A percentile compares a stretch with the other conserved stretches of the same genome.
Evolutionary conservation across 352 stramenopile genomes (phyloP).

Genomic region (Globisporangium camurandrum): DNA sequence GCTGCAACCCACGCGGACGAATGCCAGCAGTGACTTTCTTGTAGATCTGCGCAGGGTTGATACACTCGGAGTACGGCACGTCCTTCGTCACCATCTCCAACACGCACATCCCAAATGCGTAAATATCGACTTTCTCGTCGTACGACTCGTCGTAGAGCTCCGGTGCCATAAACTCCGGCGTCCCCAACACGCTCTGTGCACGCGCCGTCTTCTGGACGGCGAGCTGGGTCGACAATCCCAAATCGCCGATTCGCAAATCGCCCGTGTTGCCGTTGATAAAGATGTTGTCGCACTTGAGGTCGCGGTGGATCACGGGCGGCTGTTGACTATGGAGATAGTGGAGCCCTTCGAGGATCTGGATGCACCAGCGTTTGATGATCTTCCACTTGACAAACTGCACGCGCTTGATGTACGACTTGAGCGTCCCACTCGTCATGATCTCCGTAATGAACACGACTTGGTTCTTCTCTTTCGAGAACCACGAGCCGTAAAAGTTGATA

Average conservation of each 20-base stretch:
- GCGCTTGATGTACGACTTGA: slow-evolving; percentile 96
- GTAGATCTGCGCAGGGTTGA: slow-evolving; percentile 88
- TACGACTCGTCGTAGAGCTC: slow-evolving; percentile 99
- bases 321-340: slow-evolving; percentile 90
- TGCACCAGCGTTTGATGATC: slow-evolving; percentile 96
- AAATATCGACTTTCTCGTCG: slow-evolving; percentile 96
- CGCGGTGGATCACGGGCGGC: slow-evolving; percentile 89
- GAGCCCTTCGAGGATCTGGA: slow-evolving; percentile 95
- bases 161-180: slow-evolving; percentile 99
- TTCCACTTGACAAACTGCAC: slow-evolving; percentile 98
- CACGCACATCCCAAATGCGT: slow-evolving; percentile 99
- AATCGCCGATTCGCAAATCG: slow-evolving; percentile 96
- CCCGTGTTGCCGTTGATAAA: slow-evolving; percentile 98
- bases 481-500: slow-evolving; percentile 98
- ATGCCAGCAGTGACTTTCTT: slow-evolving; percentile 87
- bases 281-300: slow-evolving; percentile 95
- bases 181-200: slow-evolving; percentile 93
- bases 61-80: slow-evolving; percentile 96
- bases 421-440: slow-evolving; percentile 94
- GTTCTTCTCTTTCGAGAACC: slow-evolving; percentile 97
- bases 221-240: slow-evolving; percentile 88
- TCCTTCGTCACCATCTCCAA: slow-evolving; percentile 99
- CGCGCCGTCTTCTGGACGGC: slow-evolving; percentile 69
- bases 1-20: slow-evolving; percentile 58
- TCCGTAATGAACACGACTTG: slow-evolving; percentile 99